phyloP scores from a whole-genome alignment of 2,329 filamentous ascomycete genomes.

The Colletotrichum neosansevieriae region DNA sequence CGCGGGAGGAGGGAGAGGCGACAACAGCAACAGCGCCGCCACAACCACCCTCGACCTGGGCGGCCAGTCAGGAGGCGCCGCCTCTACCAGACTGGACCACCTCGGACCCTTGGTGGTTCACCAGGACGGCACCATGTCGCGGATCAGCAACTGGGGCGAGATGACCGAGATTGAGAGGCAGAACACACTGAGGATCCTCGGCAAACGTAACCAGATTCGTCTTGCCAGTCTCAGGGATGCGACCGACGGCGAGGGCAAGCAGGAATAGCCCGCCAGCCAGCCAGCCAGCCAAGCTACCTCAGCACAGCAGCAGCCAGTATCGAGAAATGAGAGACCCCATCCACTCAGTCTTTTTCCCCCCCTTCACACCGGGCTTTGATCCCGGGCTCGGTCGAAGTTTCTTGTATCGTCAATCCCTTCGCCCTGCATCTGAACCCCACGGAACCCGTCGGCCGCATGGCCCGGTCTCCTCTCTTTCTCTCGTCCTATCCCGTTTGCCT shows the following conservation, averaged over 20 bases:
- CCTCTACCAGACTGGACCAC: slow-evolving; percentile 70
- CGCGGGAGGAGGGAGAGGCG: not conserved
- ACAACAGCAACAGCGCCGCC: not conserved
- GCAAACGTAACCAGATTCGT: slow-evolving; percentile 75
- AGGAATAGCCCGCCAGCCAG: no score
- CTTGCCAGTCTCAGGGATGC: slow-evolving; percentile 61
- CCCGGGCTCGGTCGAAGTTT: not conserved
- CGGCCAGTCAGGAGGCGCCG: slow-evolving; percentile 40
- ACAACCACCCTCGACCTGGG: slow-evolving; percentile 50
- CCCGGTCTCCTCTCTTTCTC: not conserved
- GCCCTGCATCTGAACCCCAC: not conserved
- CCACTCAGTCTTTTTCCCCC: not conserved
- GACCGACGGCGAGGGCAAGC: slow-evolving; percentile 48
- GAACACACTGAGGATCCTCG: slow-evolving; percentile 75
- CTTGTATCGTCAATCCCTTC: not conserved
- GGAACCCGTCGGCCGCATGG: not conserved
- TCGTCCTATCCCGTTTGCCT: slow-evolving; percentile 16
- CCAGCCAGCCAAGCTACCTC: no score
- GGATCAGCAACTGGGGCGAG: slow-evolving; percentile 78
- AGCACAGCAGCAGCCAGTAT: no score
- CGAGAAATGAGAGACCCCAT: slow-evolving; percentile 26
- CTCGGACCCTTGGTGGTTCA: slow-evolving; percentile 82
- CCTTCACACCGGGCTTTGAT: not conserved
- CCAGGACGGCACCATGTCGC: slow-evolving; percentile 75
- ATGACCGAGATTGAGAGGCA: slow-evolving; percentile 77